Evolutionary conservation across 2,329 filamentous ascomycete genomes (phyloP).

Genomic region (Phyllosticta citribraziliensis): DNA sequence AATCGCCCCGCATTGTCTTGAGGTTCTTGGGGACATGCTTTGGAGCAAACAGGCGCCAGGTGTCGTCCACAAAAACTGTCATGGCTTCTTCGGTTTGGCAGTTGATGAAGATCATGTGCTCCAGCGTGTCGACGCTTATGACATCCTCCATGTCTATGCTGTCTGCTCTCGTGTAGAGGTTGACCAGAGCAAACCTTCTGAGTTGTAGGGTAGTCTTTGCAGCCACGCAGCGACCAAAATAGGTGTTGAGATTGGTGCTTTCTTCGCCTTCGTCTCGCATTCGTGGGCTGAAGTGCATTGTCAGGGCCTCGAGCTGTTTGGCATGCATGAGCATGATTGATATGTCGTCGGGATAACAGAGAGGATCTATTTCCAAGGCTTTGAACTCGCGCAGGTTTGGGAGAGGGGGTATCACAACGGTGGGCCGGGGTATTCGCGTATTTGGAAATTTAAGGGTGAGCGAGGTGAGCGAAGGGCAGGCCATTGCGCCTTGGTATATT

Average conservation of each 20-base stretch:
- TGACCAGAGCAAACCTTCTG: slow-evolving; percentile 45
- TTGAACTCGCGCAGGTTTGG: slow-evolving; percentile 44
- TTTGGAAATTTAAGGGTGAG: slow-evolving; percentile 48
- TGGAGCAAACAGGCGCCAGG: slow-evolving; percentile 34
- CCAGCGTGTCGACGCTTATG: slow-evolving; percentile 31
- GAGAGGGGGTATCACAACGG: slow-evolving; percentile 46
- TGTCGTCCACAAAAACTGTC: slow-evolving; percentile 47
- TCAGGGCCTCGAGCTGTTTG: slow-evolving; percentile 44
- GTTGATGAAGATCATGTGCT: slow-evolving; percentile 46
- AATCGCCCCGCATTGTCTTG: slow-evolving; percentile 41
- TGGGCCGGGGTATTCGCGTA: slow-evolving; percentile 47
- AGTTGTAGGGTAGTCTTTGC: slow-evolving; percentile 38
- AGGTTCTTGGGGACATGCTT: slow-evolving; percentile 25
- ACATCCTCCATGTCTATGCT: slow-evolving; percentile 35
- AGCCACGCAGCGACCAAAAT: slow-evolving; percentile 46
- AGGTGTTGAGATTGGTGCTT: slow-evolving; percentile 43
- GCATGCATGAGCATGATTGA: slow-evolving; percentile 45
- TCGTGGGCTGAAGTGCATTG: slow-evolving; percentile 51
- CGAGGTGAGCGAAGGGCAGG: slow-evolving; percentile 39
- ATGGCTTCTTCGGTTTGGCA: slow-evolving; percentile 26
- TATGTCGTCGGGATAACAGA: slow-evolving; percentile 56
- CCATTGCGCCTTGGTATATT: slow-evolving; percentile 47
- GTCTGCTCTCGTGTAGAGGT: slow-evolving; percentile 48
- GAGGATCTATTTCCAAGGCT: slow-evolving; percentile 51
- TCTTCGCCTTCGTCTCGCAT: slow-evolving; percentile 51